Evolutionary conservation across 352 stramenopile species (phyloP), one percentile per base, ranked within the genome.

Genomic region (Globisporangium paroecandrum): DNA sequence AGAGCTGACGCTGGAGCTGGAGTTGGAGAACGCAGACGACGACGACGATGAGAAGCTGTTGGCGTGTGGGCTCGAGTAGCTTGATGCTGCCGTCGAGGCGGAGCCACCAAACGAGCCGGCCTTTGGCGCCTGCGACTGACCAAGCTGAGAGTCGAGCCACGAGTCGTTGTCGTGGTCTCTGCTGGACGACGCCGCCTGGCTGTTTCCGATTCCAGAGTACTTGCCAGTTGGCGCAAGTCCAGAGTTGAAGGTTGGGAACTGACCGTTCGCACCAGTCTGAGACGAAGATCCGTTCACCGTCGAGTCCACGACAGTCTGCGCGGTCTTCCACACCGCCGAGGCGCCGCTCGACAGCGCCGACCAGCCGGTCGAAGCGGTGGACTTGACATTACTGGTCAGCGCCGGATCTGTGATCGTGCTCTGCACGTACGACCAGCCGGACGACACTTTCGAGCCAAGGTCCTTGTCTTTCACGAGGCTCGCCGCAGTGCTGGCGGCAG

Each of bases 401-500:
- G 83, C 81, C 3, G 87, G 87, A 66, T 93, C 87, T 15, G 79
- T 77, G 25, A 93, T 85, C 29, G 82, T 89, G 65, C 73, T 90
- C 62, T 91, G 83, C 24, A 94, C 77, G 54, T 83, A 90, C 15
- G 78, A 92, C 87, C 87, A 94, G 22, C 84, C 77, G 2, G 83
- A 90, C 10, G 84, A 90, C 32, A 94, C 87, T 65, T 93, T 93
- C 54, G 79, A 84, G 32, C 80, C 79, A 51, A 94, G 66, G 29
- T 93, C 83, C 69, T 91, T 72, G 60, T 94, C 85, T 58, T 90
- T 89, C 41, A 94, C 85, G 24, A 93, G 72, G 55, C 64, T 92
- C 13, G 82, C 82, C 22, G 87, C 87, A 13, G 83, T 81, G 55
- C 72, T 86, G 20, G 87, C 83, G 41, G 78, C 85, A n/a, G 65